Conservation (phyloP, 805 yeast genomes). For the Candida pini region DNA sequence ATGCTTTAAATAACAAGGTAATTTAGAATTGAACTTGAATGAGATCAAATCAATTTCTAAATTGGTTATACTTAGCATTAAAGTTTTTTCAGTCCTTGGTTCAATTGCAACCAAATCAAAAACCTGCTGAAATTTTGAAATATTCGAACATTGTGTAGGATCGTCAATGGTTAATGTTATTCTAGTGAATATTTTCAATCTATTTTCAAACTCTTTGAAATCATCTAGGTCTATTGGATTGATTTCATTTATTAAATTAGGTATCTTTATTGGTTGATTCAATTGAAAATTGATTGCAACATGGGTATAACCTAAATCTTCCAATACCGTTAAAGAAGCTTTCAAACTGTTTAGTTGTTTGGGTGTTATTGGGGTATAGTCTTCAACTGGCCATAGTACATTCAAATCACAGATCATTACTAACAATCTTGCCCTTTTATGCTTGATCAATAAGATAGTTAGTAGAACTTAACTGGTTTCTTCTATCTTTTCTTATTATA, state of each 20-base stretch:
- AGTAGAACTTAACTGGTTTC: no score
- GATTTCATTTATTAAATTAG: conserved; percentile 32
- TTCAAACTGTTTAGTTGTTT: conserved; percentile 40
- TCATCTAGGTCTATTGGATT: conserved; percentile 38
- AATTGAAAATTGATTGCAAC: conserved; percentile 62
- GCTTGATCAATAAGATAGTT: no score
- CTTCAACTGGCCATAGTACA: conserved; percentile 63
- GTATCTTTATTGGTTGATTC: conserved; percentile 46
- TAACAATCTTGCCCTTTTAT: no score
- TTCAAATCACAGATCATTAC: conserved; percentile 64
- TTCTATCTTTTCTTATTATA: no score
- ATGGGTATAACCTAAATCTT: conserved; percentile 64
- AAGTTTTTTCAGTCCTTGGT: conserved; percentile 74
- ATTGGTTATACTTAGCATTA: conserved; percentile 66
- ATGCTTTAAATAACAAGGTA: conserved; percentile 77
- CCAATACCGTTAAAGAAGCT: conserved; percentile 46
- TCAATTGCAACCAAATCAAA: conserved; percentile 81
- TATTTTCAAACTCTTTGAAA: conserved; percentile 31
- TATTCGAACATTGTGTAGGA: conserved; percentile 65
- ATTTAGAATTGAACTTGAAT: conserved; percentile 54
- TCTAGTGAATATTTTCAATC: conserved; percentile 54
- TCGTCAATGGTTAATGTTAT: conserved; percentile 75
- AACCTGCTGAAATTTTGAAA: conserved; percentile 35
- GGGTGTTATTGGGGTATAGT: conserved; percentile 39
- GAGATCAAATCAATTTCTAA: conserved; percentile 81